Evolutionary conservation across 495 filamentous ascomycete genomes (phyloP).

Genomic region (Endocarpon pusillum): DNA sequence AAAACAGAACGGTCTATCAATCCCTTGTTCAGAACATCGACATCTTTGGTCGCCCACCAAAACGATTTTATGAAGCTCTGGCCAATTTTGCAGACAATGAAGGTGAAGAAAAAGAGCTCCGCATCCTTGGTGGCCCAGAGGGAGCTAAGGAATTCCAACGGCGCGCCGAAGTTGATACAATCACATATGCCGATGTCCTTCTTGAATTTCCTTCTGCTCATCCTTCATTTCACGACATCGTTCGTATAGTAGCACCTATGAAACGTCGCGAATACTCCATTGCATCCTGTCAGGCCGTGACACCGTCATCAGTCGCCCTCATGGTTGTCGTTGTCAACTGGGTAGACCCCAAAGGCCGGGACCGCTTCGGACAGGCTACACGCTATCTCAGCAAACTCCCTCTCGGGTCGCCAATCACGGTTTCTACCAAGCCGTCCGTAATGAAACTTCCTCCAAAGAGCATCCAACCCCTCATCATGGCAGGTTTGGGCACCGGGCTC

Average conservation of each 20-base stretch:
- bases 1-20: slow-evolving; percentile 89
- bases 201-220: slow-evolving; percentile 78
- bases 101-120: slow-evolving; percentile 63
- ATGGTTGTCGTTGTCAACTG: slow-evolving; percentile 97
- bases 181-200: slow-evolving; percentile 83
- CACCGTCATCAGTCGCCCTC: slow-evolving; percentile 69
- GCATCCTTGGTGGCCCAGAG: slow-evolving; percentile 60
- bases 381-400: slow-evolving; percentile 63
- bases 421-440: slow-evolving; percentile 89
- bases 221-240: slow-evolving; percentile 78
- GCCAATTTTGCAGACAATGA: slow-evolving; percentile 73
- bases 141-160: slow-evolving; percentile 91
- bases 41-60: slow-evolving; percentile 90
- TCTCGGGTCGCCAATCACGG: slow-evolving; percentile 63
- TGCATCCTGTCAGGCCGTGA: slow-evolving; percentile 85
- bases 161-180: slow-evolving; percentile 78
- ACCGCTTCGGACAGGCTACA: slow-evolving; percentile 84
- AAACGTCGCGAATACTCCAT: slow-evolving; percentile 98
- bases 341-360: slow-evolving; percentile 73
- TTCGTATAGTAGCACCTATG: slow-evolving; percentile 72
- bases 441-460: slow-evolving; percentile 85
- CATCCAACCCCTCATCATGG: slow-evolving; percentile 92
- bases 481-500: slow-evolving; percentile 92
- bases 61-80: slow-evolving; percentile 89
- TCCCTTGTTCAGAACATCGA: slow-evolving; percentile 85